A percentile compares a stretch with the other conserved stretches of the same genome.
Conservation (phyloP, 345 rosid species). For the Crucihimalaya himalaica region DNA sequence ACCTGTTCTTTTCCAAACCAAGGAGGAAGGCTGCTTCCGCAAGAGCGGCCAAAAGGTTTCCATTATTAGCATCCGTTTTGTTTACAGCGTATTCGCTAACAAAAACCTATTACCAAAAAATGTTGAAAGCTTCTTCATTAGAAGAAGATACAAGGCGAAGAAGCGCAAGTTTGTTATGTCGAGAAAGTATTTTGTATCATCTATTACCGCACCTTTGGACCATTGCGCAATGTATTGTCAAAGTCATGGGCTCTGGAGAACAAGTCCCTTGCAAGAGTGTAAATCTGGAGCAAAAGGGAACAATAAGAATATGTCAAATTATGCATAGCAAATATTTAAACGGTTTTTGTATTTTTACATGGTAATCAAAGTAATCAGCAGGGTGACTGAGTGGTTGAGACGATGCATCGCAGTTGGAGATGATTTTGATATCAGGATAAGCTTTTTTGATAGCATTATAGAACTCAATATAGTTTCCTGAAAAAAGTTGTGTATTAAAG, state of each 20-base stretch:
- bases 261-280: slow-evolving; percentile 61
- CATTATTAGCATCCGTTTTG: slow-evolving; percentile 66
- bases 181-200: slow-evolving; percentile 7
- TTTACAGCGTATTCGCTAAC: slow-evolving; percentile 92
- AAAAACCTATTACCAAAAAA: slow-evolving; percentile 57
- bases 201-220: slow-evolving; percentile 67
- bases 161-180: neutral
- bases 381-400: slow-evolving; percentile 69
- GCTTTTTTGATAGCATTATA: slow-evolving; percentile 64
- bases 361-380: slow-evolving; percentile 81
- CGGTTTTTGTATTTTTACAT: slow-evolving; percentile 44
- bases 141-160: neutral
- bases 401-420: slow-evolving; percentile 92
- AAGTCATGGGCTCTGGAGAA: slow-evolving; percentile 60
- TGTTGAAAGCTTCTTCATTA: slow-evolving; percentile 3
- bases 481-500: neutral
- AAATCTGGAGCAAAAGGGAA: slow-evolving; percentile 46
- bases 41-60: slow-evolving; percentile 85
- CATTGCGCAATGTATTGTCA: slow-evolving; percentile 59
- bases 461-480: slow-evolving; percentile 92
- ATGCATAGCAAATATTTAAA: neutral
- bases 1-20: slow-evolving; percentile 95
- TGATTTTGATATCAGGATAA: slow-evolving; percentile 80
- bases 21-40: slow-evolving; percentile 90
- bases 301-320: neutral